A percentile compares a stretch with the other conserved stretches of the same genome.
Conservation (phyloP, 257 asterid species). For the Anisodus tanguticus region DNA sequence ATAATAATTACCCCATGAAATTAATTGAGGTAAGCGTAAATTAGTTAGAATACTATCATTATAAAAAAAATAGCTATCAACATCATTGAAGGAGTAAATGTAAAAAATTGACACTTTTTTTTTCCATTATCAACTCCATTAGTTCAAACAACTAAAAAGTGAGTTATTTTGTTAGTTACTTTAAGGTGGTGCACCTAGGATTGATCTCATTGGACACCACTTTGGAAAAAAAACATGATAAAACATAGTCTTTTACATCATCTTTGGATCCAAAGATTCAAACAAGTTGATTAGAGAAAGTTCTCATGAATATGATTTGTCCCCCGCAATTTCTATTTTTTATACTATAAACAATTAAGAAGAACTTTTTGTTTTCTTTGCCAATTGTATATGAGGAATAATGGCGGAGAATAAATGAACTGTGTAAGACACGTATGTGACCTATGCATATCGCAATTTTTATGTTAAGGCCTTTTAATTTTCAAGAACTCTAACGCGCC, state of each 20-base stretch:
- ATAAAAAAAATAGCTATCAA: background rate
- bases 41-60: fast-evolving
- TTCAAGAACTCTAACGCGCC: background rate
- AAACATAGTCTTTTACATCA: background rate
- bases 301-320: slow-evolving; percentile 25
- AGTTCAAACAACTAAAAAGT: background rate
- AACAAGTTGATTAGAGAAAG: slow-evolving; percentile 25
- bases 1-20: background rate
- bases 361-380: background rate
- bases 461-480: background rate
- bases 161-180: slow-evolving; percentile 19
- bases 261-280: background rate
- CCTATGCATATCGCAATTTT: slow-evolving; percentile 9
- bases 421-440: background rate
- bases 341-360: background rate
- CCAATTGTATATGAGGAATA: background rate
- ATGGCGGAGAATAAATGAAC: background rate
- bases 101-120: background rate
- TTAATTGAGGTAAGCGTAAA: background rate
- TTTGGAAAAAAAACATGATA: background rate
- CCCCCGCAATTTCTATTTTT: background rate
- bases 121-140: background rate
- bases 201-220: slow-evolving; percentile 25
- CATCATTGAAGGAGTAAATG: background rate
- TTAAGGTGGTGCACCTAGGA: slow-evolving; percentile 29